Conservation (phyloP, 495 filamentous ascomycete species). For the Mycothermus thermophilus region DNA sequence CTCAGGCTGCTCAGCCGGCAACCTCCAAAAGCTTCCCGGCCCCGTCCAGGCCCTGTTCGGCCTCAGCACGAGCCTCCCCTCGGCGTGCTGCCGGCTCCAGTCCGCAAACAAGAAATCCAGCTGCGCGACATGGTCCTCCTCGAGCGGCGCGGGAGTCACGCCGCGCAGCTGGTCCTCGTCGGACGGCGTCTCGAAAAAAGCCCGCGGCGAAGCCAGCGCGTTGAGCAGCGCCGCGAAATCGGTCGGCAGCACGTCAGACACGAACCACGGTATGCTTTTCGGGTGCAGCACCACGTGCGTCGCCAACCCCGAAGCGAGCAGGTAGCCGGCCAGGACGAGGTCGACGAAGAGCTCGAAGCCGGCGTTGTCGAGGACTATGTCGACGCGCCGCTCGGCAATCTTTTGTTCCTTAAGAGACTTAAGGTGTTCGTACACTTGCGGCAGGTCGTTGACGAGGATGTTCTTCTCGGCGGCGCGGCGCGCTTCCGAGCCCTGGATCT, state of each 20-base stretch:
- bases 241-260: conserved; percentile 76
- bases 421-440: conserved; percentile 55
- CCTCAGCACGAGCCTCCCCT: conserved; percentile 67
- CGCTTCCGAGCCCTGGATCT: conserved; percentile 77
- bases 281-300: conserved; percentile 83
- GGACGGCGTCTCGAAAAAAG: conserved; percentile 58
- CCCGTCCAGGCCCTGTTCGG: conserved; percentile 85
- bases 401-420: conserved; percentile 47
- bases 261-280: conserved; percentile 93
- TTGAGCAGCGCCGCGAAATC: conserved; percentile 73
- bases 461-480: conserved; percentile 75
- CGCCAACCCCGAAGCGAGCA: conserved; percentile 67
- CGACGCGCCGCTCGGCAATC: conserved; percentile 50
- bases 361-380: conserved; percentile 91
- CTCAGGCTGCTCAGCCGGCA: conserved; percentile 51
- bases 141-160: conserved; percentile 42
- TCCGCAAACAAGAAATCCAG: conserved; percentile 64
- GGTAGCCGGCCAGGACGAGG: conserved; percentile 76
- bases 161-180: conserved; percentile 49
- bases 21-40: conserved; percentile 70
- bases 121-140: conserved; percentile 50
- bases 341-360: conserved; percentile 96
- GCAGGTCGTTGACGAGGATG: conserved; percentile 74
- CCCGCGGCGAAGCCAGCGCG: conserved; percentile 56
- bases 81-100: conserved; percentile 65